phyloP scores from a whole-genome alignment of 2,329 filamentous ascomycete species.

The Pseudophaeomoniella oleicola region DNA sequence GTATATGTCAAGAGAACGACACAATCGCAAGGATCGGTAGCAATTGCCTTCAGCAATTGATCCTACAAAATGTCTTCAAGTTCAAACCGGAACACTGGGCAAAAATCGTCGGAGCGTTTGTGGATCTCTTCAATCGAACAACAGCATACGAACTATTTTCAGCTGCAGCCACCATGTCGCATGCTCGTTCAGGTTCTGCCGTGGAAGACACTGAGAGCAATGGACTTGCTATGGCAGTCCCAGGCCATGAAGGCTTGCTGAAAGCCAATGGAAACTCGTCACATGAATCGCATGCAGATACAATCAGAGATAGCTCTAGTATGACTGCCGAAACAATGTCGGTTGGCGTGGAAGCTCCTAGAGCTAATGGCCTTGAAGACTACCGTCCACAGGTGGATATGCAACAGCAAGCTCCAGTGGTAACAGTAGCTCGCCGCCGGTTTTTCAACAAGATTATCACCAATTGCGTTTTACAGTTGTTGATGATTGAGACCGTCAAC shows the following conservation, averaged over 20 bases:
- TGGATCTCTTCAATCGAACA: constrained; percentile 85
- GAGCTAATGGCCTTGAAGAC: constrained; percentile 55
- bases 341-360: constrained; percentile 11
- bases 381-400: constrained; percentile 64
- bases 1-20: constrained; percentile 98
- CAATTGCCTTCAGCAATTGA: constrained; percentile 93
- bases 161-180: constrained; percentile 44
- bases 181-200: constrained; percentile 10
- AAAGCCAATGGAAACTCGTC: constrained; percentile 14
- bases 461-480: constrained; percentile 86
- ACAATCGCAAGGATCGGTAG: constrained; percentile 95
- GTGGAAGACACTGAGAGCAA: constrained; percentile 6
- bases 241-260: constrained; percentile 13
- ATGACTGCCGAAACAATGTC: constrained; percentile 11
- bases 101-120: constrained; percentile 89
- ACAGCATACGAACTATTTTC: constrained; percentile 94
- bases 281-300: background rate
- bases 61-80: constrained; percentile 89
- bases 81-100: constrained; percentile 80
- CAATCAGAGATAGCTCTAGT: constrained; percentile 12
- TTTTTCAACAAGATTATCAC: constrained; percentile 99
- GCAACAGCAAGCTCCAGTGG: constrained; percentile 78
- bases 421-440: constrained; percentile 79
- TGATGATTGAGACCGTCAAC: constrained; percentile 99
- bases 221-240: constrained; percentile 12